Percentiles rank a stretch among this genome's conserved stretches.
Conservation (phyloP, 257 asterid genomes). For the Petrea volubilis region DNA sequence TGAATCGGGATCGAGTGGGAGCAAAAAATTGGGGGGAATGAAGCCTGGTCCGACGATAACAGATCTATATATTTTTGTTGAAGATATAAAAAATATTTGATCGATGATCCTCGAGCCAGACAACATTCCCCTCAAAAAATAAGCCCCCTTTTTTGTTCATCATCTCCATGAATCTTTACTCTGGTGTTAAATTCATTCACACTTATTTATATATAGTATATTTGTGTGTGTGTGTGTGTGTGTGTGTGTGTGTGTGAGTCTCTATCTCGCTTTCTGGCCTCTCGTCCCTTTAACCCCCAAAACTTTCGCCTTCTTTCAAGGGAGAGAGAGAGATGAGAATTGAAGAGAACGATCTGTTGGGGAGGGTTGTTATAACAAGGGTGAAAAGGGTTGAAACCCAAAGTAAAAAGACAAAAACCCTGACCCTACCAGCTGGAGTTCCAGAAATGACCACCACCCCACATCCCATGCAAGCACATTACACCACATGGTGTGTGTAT, state of each 20-base stretch:
- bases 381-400: slow-evolving; percentile 25
- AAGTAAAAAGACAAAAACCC: slow-evolving; percentile 38
- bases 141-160: slow-evolving; percentile 26
- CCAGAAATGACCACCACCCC: slow-evolving; percentile 30
- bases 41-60: slow-evolving; percentile 61
- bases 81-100: not conserved
- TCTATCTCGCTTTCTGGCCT: slow-evolving; percentile 23
- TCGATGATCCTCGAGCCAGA: slow-evolving; percentile 55
- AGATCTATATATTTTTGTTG: slow-evolving; percentile 22
- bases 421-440: slow-evolving; percentile 47
- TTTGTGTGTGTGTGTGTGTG: not conserved
- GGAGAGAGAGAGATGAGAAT: slow-evolving; percentile 26
- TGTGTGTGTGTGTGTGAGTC: not conserved
- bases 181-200: too few species aligned
- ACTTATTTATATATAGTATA: too few species aligned
- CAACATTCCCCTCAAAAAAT: slow-evolving; percentile 56
- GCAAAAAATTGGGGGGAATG: slow-evolving; percentile 60
- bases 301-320: slow-evolving; percentile 56
- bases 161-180: not conserved
- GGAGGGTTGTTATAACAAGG: slow-evolving; percentile 14
- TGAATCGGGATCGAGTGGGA: not conserved
- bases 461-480: slow-evolving; percentile 19
- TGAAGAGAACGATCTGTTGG: slow-evolving; percentile 20
- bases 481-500: not conserved
- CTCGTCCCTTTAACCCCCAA: slow-evolving; percentile 49